These are phyloP conservation scores for Mollisiaceae sp. DNA, from an alignment of 2,329 filamentous ascomycete species.

Conservation along the genomic window DNA sequence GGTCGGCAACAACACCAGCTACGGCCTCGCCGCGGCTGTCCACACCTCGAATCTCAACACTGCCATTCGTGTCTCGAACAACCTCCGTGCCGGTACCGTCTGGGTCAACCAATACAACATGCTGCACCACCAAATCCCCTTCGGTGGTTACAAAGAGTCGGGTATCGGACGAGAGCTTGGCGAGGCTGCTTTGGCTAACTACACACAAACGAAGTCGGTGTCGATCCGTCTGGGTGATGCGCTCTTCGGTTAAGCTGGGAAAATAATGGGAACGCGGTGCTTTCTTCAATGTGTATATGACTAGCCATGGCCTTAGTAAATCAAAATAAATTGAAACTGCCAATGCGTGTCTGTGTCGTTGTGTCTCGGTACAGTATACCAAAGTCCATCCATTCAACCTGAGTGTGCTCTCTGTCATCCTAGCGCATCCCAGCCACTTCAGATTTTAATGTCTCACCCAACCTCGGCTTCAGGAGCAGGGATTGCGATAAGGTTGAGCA, in stretches of 20 bases:
- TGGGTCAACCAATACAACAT: constrained; percentile 63
- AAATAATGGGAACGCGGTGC: constrained; percentile 20
- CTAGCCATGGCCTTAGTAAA: constrained; percentile 23
- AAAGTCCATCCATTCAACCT: not conserved
- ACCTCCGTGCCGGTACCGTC: constrained; percentile 60
- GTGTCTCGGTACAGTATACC: too few species aligned
- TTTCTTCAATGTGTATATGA: constrained; percentile 33
- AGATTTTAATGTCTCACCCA: constrained; percentile 13
- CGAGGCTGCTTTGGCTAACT: constrained; percentile 69
- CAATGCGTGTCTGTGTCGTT: too few species aligned
- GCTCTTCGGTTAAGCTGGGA: constrained; percentile 44
- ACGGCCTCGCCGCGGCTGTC: constrained; percentile 71
- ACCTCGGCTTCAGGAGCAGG: constrained; percentile 17
- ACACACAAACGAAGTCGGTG: constrained; percentile 72
- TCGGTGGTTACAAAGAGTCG: constrained; percentile 79
- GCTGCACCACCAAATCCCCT: constrained; percentile 68
- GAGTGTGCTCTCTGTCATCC: not conserved
- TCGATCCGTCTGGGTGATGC: constrained; percentile 57
- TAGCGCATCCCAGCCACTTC: constrained; percentile 7
- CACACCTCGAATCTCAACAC: constrained; percentile 73
- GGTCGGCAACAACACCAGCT: constrained; percentile 66
- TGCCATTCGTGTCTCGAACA: constrained; percentile 68
- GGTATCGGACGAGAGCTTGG: constrained; percentile 80
- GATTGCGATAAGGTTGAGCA: constrained; percentile 19
- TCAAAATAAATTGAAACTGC: constrained; percentile 18